Conservation (phyloP, 108 stramenopile genomes). For the Seminavis robusta region DNA sequence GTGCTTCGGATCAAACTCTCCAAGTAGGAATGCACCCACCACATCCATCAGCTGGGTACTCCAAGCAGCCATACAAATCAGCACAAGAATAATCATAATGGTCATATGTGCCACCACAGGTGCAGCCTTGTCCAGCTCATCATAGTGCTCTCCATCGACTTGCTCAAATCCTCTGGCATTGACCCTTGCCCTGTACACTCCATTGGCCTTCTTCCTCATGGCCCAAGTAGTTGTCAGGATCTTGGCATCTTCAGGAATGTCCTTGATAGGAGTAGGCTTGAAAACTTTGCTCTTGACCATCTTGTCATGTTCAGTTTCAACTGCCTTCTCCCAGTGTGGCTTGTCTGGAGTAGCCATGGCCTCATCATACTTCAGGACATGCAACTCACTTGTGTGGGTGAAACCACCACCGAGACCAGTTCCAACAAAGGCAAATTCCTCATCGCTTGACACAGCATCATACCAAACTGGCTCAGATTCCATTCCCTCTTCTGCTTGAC, state of each 20-base stretch:
- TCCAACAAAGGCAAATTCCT: slow-evolving; percentile 24
- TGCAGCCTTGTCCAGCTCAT: slow-evolving; percentile 13
- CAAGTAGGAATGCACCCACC: slow-evolving; percentile 33
- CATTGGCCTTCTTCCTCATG: slow-evolving; percentile 46
- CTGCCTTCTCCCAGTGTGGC: slow-evolving; percentile 28
- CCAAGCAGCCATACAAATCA: slow-evolving; percentile 32
- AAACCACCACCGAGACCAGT: slow-evolving; percentile 38
- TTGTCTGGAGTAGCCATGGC: slow-evolving; percentile 25
- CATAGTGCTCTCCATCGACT: slow-evolving; percentile 23
- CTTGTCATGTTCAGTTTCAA: slow-evolving; percentile 33
- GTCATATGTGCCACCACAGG: slow-evolving; percentile 29
- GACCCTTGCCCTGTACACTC: slow-evolving; percentile 22
- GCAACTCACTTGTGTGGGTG: slow-evolving; percentile 25
- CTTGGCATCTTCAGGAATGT: slow-evolving; percentile 31
- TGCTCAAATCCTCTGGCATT: slow-evolving; percentile 37
- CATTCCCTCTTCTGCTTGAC: neutral
- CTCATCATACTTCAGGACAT: slow-evolving; percentile 37
- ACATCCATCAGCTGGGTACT: slow-evolving; percentile 18
- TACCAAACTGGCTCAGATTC: neutral
- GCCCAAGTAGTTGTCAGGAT: slow-evolving; percentile 32
- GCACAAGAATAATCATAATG: slow-evolving; percentile 11
- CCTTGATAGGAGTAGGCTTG: neutral
- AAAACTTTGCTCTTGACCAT: slow-evolving; percentile 23
- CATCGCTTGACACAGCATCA: neutral
- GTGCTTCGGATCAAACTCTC: slow-evolving; percentile 9